Evolutionary conservation across 2,329 filamentous ascomycete genomes (phyloP).

Genomic region (Trichoderma sp.): DNA sequence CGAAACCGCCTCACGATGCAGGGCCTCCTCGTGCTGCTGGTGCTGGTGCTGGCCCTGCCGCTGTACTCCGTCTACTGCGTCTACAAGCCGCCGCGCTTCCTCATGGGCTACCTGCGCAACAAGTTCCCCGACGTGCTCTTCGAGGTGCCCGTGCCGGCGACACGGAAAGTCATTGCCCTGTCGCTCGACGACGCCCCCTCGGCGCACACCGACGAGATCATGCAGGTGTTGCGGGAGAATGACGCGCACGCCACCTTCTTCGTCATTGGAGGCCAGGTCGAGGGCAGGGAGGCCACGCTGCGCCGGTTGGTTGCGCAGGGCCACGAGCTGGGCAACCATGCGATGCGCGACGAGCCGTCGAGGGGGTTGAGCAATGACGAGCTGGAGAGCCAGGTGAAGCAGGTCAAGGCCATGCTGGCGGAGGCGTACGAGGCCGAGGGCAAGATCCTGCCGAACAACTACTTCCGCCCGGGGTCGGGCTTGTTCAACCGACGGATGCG

Average conservation of each 20-base stretch:
- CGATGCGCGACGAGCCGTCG: conserved; percentile 82
- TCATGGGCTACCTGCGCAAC: conserved; percentile 70
- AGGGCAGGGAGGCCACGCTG: conserved; percentile 56
- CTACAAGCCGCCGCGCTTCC: conserved; percentile 75
- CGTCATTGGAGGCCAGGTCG: conserved; percentile 77
- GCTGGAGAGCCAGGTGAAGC: conserved; percentile 63
- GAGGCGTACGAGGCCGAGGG: conserved; percentile 55
- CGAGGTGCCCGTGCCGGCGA: conserved; percentile 53
- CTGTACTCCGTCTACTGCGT: conserved; percentile 62
- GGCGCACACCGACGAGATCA: conserved; percentile 67
- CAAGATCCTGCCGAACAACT: conserved; percentile 55
- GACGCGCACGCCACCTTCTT: conserved; percentile 82
- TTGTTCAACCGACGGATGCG: conserved; percentile 77
- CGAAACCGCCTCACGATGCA: conserved; percentile 61
- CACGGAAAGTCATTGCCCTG: conserved; percentile 68
- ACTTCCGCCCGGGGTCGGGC: conserved; percentile 82
- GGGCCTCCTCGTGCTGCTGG: conserved; percentile 43
- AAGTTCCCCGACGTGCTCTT: conserved; percentile 80
- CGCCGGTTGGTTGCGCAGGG: conserved; percentile 60
- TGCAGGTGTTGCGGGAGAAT: conserved; percentile 65
- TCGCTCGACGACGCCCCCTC: conserved; percentile 89
- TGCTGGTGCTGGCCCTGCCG: conserved; percentile 41
- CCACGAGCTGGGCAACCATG: conserved; percentile 82
- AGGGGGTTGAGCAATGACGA: conserved; percentile 59
- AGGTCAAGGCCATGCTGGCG: conserved; percentile 64